Base-by-base conservation (phyloP, 306 rosid species). In the Inga laurina region DNA sequence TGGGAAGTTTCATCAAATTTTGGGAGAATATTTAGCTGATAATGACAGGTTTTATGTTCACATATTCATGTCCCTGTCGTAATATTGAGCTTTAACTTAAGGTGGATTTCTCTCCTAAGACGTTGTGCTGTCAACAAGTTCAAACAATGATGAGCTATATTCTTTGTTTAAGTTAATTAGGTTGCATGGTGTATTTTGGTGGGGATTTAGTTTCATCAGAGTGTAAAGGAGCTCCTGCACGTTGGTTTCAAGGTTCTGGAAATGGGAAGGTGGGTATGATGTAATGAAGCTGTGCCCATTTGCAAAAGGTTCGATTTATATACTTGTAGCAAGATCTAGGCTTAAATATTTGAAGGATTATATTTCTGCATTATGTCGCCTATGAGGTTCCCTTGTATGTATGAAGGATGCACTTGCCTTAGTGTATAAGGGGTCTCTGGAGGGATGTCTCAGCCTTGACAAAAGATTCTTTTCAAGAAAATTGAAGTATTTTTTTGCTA, bases 201-300 rank as follows among this genome's bases (percentile, higher is more conserved):
- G 7, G 57, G 64, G 4, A 62, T 41, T 43, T 41, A 41, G 70
- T 61, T 78, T 19, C 57, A 19, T 54, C 35, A 39, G 43, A 37
- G 52, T 67, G 72, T 22, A 69, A 21, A 14, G 54, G 69, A 79
- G 30, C 45, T 70, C 41, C 6, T 27, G 35, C 45, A 16, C 45
- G 44, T 41, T 80, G 43, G 54, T 69, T 52, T 39, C 22, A 51
- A 27, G 71, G 43, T 72, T 64, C 51, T 64, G 80, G 71, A 41
- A 73, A 74, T 15, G 75, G 76, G 52, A 79, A 65, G 84, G 76
- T 65, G 72, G 81, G 35, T 67, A 66, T 66, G 76, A 79, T 54
- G 61, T 79, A 59, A 65, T 52, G 64, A 84, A 73, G 46, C 74
- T 72, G 24, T 68, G 10, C 62, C 75, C 68, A 51, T 77, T 46